These are phyloP conservation scores for Trypanosoma melophagium DNA, from an alignment of 208 protist genomes.

Conservation along the genomic window DNA sequence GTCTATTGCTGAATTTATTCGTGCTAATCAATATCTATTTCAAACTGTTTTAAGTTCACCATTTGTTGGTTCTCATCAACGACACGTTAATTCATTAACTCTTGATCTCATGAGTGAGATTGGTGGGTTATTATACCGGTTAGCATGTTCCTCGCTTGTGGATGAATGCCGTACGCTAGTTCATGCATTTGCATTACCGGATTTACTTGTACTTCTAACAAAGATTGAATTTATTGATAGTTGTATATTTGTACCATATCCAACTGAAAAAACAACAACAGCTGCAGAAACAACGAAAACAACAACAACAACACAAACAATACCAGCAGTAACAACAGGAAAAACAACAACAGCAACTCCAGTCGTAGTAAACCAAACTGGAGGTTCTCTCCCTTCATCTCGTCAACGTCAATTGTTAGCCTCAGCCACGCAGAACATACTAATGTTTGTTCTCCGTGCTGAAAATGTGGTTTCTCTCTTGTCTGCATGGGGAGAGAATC, in stretches of 20 bases:
- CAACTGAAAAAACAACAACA: background rate
- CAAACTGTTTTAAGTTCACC: slow-evolving; percentile 53
- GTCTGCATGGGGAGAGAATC: slow-evolving; percentile 2
- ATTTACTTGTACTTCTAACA: slow-evolving; percentile 46
- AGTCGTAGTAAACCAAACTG: slow-evolving; percentile 3
- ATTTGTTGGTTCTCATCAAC: slow-evolving; percentile 13
- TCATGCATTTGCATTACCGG: slow-evolving; percentile 54
- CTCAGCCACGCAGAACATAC: slow-evolving; percentile 56
- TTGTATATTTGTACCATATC: slow-evolving; percentile 18
- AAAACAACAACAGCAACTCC: background rate
- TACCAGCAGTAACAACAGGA: background rate
- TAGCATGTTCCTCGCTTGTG: slow-evolving; percentile 53
- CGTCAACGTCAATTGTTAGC: slow-evolving; percentile 45
- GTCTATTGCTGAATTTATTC: slow-evolving; percentile 64
- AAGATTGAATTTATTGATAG: slow-evolving; percentile 35
- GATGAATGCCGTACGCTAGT: slow-evolving; percentile 61
- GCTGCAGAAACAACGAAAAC: background rate
- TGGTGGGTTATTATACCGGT: slow-evolving; percentile 48
- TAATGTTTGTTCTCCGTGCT: slow-evolving; percentile 48
- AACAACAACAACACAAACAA: background rate
- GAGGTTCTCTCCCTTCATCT: slow-evolving; percentile 22
- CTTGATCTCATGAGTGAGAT: slow-evolving; percentile 62
- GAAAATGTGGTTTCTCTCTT: slow-evolving; percentile 35
- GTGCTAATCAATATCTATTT: slow-evolving; percentile 54
- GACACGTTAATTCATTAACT: slow-evolving; percentile 36